These are phyloP conservation scores for Cucumis sativus DNA, from an alignment of 306 rosid species.

Conservation along the genomic window DNA sequence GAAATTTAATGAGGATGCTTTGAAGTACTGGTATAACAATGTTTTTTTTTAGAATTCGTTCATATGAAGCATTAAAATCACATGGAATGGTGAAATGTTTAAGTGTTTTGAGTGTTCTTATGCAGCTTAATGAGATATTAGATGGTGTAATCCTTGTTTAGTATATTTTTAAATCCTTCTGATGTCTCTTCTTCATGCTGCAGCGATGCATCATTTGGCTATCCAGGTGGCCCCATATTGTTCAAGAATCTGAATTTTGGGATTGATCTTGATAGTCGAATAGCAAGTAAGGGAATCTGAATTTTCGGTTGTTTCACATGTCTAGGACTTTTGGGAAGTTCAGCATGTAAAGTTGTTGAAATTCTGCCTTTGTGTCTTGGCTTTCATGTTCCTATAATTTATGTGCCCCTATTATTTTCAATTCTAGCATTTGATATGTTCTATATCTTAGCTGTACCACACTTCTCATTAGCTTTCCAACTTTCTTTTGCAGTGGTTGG, in stretches of 20 bases:
- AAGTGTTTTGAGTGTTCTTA: neutral
- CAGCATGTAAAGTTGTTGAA: neutral
- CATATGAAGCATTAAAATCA: neutral
- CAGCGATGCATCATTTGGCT: slow-evolving; percentile 99
- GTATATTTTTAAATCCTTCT: neutral
- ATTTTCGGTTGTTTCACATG: neutral
- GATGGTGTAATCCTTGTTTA: neutral
- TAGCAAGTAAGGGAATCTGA: slow-evolving; percentile 65
- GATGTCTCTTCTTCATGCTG: slow-evolving; percentile 18
- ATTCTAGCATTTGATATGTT: slow-evolving; percentile 9
- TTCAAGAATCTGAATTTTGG: slow-evolving; percentile 94
- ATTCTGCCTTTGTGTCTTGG: neutral
- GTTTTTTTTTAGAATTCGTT: neutral
- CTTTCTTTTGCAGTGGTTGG: slow-evolving; percentile 83
- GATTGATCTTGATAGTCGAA: slow-evolving; percentile 95
- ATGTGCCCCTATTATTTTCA: neutral
- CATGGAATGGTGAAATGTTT: neutral
- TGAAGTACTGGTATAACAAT: neutral
- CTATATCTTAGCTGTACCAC: slow-evolving; percentile 1
- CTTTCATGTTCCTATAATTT: neutral
- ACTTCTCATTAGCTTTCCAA: slow-evolving; percentile 8
- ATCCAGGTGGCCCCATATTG: slow-evolving; percentile 84
- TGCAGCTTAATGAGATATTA: neutral
- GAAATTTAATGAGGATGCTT: neutral
- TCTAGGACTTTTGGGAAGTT: neutral